Percentiles rank a stretch among this genome's conserved stretches.
Conservation (phyloP, 345 rosid species). For the Bruguiera parviflora region DNA sequence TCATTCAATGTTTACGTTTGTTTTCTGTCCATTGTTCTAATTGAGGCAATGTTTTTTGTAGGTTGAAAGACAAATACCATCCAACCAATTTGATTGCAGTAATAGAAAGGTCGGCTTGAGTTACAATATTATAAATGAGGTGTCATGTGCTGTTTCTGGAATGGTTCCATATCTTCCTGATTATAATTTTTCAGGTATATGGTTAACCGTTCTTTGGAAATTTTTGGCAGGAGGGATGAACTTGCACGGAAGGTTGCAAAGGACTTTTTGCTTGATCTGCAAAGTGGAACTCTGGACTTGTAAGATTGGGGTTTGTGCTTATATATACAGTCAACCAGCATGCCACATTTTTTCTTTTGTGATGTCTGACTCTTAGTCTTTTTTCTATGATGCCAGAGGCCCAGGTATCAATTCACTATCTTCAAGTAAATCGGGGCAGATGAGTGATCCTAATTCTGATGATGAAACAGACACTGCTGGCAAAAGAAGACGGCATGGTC, state of each 20-base stretch:
- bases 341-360: neutral
- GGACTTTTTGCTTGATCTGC: slow-evolving; percentile 84
- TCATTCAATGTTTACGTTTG: slow-evolving; percentile 9
- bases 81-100: slow-evolving; percentile 80
- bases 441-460: slow-evolving; percentile 68
- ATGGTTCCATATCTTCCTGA: neutral
- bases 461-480: slow-evolving; percentile 69
- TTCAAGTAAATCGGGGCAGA: slow-evolving; percentile 56
- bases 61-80: slow-evolving; percentile 94
- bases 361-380: neutral
- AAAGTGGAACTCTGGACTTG: slow-evolving; percentile 83
- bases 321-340: neutral
- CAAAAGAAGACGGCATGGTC: slow-evolving; percentile 64
- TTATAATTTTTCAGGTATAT: neutral
- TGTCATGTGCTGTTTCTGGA: no score
- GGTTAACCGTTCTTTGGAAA: slow-evolving; percentile 15
- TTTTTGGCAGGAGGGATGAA: slow-evolving; percentile 72
- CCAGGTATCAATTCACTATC: slow-evolving; percentile 54
- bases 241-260: slow-evolving; percentile 71
- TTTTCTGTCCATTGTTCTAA: slow-evolving; percentile 16
- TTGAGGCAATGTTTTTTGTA: slow-evolving; percentile 26
- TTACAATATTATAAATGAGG: neutral
- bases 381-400: slow-evolving; percentile 52
- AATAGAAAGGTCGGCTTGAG: slow-evolving; percentile 66
- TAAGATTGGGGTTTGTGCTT: slow-evolving; percentile 34